phyloP scores from a whole-genome alignment of 805 yeast genomes.

The Kluyveromyces siamensis region DNA sequence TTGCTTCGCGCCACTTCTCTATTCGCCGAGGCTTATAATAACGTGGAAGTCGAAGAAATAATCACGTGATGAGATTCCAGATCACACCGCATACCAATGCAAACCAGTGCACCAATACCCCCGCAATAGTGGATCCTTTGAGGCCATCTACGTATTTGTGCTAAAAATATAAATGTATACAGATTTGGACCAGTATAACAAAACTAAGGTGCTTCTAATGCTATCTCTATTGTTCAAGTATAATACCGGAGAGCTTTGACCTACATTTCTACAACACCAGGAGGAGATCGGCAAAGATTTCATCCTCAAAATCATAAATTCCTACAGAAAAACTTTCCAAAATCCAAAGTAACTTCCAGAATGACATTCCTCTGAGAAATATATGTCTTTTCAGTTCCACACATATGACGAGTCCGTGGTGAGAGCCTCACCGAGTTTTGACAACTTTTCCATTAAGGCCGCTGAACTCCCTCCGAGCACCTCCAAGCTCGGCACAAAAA shows the following conservation, averaged over 20 bases:
- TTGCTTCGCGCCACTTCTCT: too few species aligned
- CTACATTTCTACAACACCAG: conserved; percentile 14
- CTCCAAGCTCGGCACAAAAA: conserved; percentile 63
- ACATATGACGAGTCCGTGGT: conserved; percentile 14
- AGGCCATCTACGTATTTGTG: too few species aligned
- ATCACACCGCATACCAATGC: too few species aligned
- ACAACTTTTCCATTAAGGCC: conserved; percentile 16
- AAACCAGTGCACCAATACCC: too few species aligned
- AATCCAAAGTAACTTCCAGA: conserved; percentile 25
- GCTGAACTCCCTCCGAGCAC: conserved; percentile 37
- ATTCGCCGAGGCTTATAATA: too few species aligned
- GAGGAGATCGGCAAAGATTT: conserved; percentile 24
- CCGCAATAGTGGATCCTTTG: too few species aligned
- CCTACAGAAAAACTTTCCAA: conserved; percentile 13
- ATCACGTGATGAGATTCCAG: too few species aligned
- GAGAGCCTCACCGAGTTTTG: conserved; percentile 14
- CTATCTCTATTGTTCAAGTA: too few species aligned
- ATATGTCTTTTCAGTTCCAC: conserved; percentile 11
- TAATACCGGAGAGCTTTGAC: conserved; percentile 21
- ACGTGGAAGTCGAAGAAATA: too few species aligned
- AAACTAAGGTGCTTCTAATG: too few species aligned
- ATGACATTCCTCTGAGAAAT: conserved; percentile 19
- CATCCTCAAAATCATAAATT: conserved; percentile 17
- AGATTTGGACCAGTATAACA: too few species aligned
- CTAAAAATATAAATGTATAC: too few species aligned